Percentiles rank a stretch among this genome's conserved stretches.
Conservation (phyloP, 1,284 basidiomycete species). For the Sphaerobolus stellatus region DNA sequence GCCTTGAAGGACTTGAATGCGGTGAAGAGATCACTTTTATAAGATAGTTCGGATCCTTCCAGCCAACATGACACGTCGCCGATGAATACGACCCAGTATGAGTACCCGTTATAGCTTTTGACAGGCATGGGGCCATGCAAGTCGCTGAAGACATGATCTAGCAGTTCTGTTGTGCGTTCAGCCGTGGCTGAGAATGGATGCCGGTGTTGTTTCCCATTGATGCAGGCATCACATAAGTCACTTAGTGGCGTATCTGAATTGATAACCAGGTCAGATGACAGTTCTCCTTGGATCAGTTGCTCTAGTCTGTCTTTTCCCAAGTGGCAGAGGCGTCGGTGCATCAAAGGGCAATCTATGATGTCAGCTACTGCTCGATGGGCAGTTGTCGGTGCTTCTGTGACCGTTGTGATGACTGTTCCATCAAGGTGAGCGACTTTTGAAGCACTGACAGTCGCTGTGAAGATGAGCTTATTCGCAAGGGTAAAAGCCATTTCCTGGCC, state of each 20-base stretch:
- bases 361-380: constrained; percentile 5
- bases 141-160: constrained; percentile 36
- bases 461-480: background rate
- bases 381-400: too few relatives aligned
- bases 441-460: constrained; percentile 17
- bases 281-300: constrained; percentile 4
- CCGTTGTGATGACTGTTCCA: constrained; percentile 13
- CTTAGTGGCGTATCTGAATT: background rate
- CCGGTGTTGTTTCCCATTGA: constrained; percentile 23
- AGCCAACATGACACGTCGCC: constrained; percentile 27
- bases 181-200: constrained; percentile 16
- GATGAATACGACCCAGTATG: constrained; percentile 37
- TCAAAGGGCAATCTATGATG: constrained; percentile 21
- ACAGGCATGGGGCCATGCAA: constrained; percentile 32
- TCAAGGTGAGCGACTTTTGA: constrained; percentile 19
- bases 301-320: constrained; percentile 13
- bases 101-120: constrained; percentile 24
- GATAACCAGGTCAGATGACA: constrained; percentile 17
- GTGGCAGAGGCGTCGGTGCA: constrained; percentile 30
- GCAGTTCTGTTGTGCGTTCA: constrained; percentile 14
- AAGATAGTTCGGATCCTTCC: constrained; percentile 15
- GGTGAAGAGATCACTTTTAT: constrained; percentile 21
- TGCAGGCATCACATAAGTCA: constrained; percentile 22
- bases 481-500: constrained; percentile 13
- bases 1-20: constrained; percentile 24